Base-by-base conservation (phyloP, 371 early-diverging fungal genomes). In the Smittium mucronatum region DNA sequence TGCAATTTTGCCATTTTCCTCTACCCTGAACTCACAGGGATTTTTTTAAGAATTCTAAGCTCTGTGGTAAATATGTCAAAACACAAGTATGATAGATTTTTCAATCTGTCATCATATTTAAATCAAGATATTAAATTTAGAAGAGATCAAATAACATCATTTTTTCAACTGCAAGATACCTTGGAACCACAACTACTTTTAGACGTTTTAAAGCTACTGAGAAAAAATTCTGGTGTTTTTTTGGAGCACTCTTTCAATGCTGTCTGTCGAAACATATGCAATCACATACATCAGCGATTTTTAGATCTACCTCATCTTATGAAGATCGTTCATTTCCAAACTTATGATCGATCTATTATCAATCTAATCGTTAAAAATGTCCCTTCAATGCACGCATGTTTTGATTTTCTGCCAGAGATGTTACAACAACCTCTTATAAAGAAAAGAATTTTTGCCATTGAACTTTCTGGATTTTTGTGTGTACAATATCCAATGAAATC, bases 321-420 rank as follows among this genome's bases (percentile, higher is more conserved):
- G 58, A 82, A 82, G 69, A 76, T 83, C 26, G 69, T 84, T 17
- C 83, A 82, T 68, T 83, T 83, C 67, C 83, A 85, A 73, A 80
- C 81, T 1, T 83, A 82, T 72, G 71, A 68, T 30, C 65, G 67
- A 17, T 57, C 47, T 0, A 61, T 80, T 25, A 76, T 82, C 16
- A 69, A 65, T 25, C 58, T 72, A 34, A 75, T 80, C 73, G 83
- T 85, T 57, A 72, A 72, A 8, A 58, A 74, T 17, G 78, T 85
- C 36, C 81, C 84, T 2, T 85, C 85, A 2, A 82, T 85, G 83
- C 84, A 85, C 58, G 79, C 83, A 0, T 82, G 84, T 72, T 78
- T 82, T 33, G 84, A 84, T 64, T 85, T 84, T 72, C 73, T 84
- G 8, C 80, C 82, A 0, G 85, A 85, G 69, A 75, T 85, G 33